phyloP scores from a whole-genome alignment of 768 basidiomycete species.

The Boletus tomentosulus region DNA sequence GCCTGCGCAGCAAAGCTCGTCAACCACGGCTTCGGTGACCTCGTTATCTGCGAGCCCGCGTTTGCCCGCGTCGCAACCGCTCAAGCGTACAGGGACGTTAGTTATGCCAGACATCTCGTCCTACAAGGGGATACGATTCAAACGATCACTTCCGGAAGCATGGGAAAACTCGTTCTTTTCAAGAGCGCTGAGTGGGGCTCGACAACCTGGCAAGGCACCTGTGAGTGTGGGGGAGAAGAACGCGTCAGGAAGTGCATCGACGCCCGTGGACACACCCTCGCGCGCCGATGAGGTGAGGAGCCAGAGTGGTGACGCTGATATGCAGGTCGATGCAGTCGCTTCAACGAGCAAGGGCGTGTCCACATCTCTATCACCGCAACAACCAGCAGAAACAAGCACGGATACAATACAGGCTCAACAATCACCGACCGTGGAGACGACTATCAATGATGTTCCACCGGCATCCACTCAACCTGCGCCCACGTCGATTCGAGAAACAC shows the following conservation, averaged over 20 bases:
- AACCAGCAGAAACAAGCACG: neutral
- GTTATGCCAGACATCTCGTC: constrained; percentile 23
- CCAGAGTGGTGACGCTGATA: constrained; percentile 1
- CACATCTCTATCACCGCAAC: neutral
- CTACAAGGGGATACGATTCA: constrained; percentile 21
- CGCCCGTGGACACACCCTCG: neutral
- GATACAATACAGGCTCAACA: neutral
- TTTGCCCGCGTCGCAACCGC: neutral
- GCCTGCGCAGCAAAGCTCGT: neutral
- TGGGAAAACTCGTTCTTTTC: constrained; percentile 24
- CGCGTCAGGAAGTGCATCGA: neutral
- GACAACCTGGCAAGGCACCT: neutral
- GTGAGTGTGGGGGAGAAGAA: neutral
- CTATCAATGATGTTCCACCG: neutral
- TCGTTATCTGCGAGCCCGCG: neutral
- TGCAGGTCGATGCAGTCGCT: constrained; percentile 1
- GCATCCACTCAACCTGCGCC: neutral
- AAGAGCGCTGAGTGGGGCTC: constrained; percentile 11
- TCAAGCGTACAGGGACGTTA: neutral
- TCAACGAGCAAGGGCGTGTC: neutral
- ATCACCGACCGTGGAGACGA: neutral
- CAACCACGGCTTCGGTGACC: neutral
- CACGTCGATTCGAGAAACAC: neutral
- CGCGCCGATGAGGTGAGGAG: neutral
- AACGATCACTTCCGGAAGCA: constrained; percentile 5